Evolutionary conservation across 2,329 filamentous ascomycete species (phyloP).

Genomic region (Sporothrix inflata): DNA sequence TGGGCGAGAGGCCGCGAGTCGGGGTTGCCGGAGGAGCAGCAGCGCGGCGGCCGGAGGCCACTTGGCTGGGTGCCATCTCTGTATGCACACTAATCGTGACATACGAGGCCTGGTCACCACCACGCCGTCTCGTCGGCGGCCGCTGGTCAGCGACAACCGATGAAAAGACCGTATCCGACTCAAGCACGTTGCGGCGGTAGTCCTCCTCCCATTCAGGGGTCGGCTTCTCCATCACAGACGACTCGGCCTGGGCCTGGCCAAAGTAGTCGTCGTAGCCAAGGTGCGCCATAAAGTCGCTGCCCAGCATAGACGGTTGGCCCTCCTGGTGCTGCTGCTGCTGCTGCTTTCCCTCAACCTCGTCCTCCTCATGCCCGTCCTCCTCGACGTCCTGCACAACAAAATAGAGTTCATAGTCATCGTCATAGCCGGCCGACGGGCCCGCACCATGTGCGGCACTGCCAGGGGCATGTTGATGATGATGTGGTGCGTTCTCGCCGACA

Average conservation of each 20-base stretch:
- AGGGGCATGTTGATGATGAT: neutral
- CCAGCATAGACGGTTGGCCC: neutral
- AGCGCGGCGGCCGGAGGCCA: neutral
- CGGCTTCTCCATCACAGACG: neutral
- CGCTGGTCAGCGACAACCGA: neutral
- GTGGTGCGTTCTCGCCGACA: neutral
- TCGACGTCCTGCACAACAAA: neutral
- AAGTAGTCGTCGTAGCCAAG: neutral
- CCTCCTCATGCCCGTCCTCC: neutral
- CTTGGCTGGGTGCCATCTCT: neutral
- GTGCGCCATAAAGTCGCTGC: neutral
- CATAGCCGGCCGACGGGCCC: neutral
- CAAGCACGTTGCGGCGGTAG: conserved; percentile 27
- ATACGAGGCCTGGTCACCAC: conserved; percentile 2
- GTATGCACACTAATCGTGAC: conserved; percentile 28
- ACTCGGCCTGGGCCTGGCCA: neutral
- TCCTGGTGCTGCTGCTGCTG: neutral
- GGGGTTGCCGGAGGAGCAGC: neutral
- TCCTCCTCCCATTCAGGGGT: conserved; percentile 23
- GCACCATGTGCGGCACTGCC: neutral
- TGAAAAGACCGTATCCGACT: conserved; percentile 16
- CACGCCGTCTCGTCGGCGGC: no score
- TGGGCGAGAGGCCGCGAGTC: neutral
- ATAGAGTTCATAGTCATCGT: neutral
- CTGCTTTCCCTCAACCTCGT: neutral